Evolutionary conservation across 2,329 filamentous ascomycete genomes (phyloP).

Genomic region (Capronia epimyces): DNA sequence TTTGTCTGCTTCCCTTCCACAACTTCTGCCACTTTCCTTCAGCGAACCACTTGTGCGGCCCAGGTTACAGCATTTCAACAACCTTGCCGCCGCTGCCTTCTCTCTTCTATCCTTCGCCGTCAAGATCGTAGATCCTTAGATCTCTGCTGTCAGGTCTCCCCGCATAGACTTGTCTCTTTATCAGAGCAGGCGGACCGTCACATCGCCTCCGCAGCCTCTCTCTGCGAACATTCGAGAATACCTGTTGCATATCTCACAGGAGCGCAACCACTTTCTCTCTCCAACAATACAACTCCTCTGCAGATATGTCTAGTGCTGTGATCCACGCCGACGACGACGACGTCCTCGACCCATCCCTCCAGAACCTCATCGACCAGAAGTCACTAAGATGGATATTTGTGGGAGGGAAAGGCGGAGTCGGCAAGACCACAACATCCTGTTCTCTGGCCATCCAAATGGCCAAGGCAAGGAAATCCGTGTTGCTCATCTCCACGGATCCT

Average conservation of each 20-base stretch:
- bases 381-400: constrained; percentile 98
- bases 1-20: no score
- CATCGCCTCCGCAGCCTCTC: neutral
- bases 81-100: neutral
- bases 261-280: neutral
- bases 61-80: neutral
- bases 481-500: constrained; percentile 96
- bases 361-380: constrained; percentile 91
- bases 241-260: neutral
- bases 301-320: constrained; percentile 36
- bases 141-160: neutral
- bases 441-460: constrained; percentile 97
- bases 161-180: neutral
- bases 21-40: neutral
- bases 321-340: constrained; percentile 60
- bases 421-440: constrained; percentile 99
- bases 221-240: constrained; percentile 2
- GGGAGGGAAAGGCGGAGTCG: constrained; percentile 94
- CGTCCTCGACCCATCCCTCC: constrained; percentile 82
- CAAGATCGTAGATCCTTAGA: neutral
- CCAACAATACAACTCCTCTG: neutral
- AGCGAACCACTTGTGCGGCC: neutral
- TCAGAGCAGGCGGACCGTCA: neutral
- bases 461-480: constrained; percentile 86
- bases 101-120: neutral